These are phyloP conservation scores for Prunus fruticosa DNA, from an alignment of 306 rosid genomes.

Conservation along the genomic window DNA sequence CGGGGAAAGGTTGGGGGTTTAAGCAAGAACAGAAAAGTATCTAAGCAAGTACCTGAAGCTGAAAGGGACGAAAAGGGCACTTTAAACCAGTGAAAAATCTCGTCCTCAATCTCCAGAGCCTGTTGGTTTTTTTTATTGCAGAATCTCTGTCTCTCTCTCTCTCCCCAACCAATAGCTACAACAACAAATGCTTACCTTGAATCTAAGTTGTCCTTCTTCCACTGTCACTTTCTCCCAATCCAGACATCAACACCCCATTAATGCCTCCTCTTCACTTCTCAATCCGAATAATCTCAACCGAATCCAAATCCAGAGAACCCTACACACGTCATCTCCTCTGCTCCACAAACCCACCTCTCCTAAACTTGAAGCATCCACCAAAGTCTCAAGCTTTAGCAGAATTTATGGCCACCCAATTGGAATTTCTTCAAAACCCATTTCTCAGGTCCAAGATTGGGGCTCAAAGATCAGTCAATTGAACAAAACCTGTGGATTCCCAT, in stretches of 20 bases:
- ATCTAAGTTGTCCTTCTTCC: constrained; percentile 38
- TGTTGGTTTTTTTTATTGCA: background rate
- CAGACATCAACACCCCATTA: constrained; percentile 27
- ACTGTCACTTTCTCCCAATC: constrained; percentile 45
- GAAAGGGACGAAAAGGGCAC: background rate
- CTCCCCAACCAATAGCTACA: background rate
- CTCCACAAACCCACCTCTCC: constrained; percentile 25
- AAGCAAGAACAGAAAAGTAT: background rate
- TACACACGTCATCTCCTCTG: constrained; percentile 1
- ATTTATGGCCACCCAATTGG: constrained; percentile 20
- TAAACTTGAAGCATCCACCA: background rate
- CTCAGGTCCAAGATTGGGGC: constrained; percentile 35
- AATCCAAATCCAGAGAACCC: constrained; percentile 21
- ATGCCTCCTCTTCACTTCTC: constrained; percentile 29
- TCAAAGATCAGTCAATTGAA: constrained; percentile 29
- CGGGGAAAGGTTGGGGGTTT: too few species aligned
- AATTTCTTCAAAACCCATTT: constrained; percentile 31
- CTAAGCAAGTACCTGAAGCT: background rate
- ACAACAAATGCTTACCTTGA: constrained; percentile 49
- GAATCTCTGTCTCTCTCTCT: constrained; percentile 25
- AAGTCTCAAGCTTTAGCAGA: background rate
- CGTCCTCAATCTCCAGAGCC: constrained; percentile 11
- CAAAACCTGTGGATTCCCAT: constrained; percentile 22
- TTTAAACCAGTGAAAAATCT: background rate
- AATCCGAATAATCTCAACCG: constrained; percentile 35